Percentiles rank a stretch among this genome's conserved stretches.
Conservation (phyloP, 495 filamentous ascomycete genomes). For the Penicillium alfredii region DNA sequence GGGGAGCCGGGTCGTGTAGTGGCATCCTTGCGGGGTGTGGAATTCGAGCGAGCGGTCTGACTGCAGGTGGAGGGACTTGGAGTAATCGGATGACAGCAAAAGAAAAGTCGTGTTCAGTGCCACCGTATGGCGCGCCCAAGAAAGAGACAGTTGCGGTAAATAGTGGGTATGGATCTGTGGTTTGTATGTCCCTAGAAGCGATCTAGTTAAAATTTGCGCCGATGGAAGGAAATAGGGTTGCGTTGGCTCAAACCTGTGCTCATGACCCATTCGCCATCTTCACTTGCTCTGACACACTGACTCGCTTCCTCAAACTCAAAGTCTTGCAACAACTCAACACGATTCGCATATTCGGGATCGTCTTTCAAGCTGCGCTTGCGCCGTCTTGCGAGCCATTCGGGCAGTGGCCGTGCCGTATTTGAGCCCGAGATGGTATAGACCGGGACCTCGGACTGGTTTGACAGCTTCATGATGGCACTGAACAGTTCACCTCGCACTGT, state of each 20-base stretch:
- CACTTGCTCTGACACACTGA: constrained; percentile 80
- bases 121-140: constrained; percentile 86
- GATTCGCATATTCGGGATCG: constrained; percentile 85
- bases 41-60: constrained; percentile 88
- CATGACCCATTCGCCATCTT: constrained; percentile 98
- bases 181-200: constrained; percentile 67
- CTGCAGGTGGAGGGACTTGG: constrained; percentile 91
- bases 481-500: constrained; percentile 3
- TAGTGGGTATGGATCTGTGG: constrained; percentile 96
- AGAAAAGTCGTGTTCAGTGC: constrained; percentile 91
- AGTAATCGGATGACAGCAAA: constrained; percentile 88
- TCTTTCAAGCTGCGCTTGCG: constrained; percentile 90
- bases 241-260: constrained; percentile 71
- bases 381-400: constrained; percentile 90
- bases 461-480: constrained; percentile 70
- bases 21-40: constrained; percentile 83
- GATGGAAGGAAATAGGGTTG: not conserved
- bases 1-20: constrained; percentile 81
- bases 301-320: constrained; percentile 99
- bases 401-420: constrained; percentile 81
- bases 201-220: constrained; percentile 12
- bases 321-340: constrained; percentile 92
- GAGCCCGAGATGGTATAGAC: constrained; percentile 96
- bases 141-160: constrained; percentile 85
- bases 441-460: constrained; percentile 78